phyloP scores from a whole-genome alignment of 805 yeast species.

The Candida silvatica region DNA sequence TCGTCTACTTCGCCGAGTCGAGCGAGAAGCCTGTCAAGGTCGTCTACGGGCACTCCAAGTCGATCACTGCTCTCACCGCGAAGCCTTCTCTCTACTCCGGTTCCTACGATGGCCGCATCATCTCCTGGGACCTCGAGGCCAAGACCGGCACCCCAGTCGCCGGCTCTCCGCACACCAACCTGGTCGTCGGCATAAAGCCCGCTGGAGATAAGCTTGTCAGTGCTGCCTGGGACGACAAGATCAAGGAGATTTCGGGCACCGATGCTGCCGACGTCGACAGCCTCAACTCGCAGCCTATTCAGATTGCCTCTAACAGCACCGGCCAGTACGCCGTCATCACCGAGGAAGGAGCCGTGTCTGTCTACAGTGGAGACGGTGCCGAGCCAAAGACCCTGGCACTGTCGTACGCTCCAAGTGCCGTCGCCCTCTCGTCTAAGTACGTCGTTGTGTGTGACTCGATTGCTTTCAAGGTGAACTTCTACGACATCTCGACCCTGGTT shows the following conservation, averaged over 20 bases:
- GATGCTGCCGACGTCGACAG: slow-evolving; percentile 20
- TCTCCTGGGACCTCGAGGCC: slow-evolving; percentile 42
- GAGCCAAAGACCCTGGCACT: slow-evolving; percentile 22
- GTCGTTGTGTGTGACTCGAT: slow-evolving; percentile 43
- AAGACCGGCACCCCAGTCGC: slow-evolving; percentile 31
- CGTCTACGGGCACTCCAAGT: slow-evolving; percentile 73
- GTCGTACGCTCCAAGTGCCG: slow-evolving; percentile 34
- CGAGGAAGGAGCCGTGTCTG: slow-evolving; percentile 30
- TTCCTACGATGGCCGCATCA: slow-evolving; percentile 72
- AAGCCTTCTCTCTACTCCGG: slow-evolving; percentile 41
- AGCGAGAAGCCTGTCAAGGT: slow-evolving; percentile 28
- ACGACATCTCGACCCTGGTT: slow-evolving; percentile 16
- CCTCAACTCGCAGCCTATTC: slow-evolving; percentile 40
- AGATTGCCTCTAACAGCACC: slow-evolving; percentile 27
- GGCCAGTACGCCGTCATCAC: slow-evolving; percentile 35
- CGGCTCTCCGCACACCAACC: slow-evolving; percentile 47
- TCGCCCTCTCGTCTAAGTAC: slow-evolving; percentile 32
- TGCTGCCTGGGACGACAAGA: slow-evolving; percentile 83
- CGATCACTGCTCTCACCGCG: slow-evolving; percentile 53
- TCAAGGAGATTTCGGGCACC: slow-evolving; percentile 31
- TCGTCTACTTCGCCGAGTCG: slow-evolving; percentile 47
- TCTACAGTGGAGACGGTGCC: slow-evolving; percentile 25
- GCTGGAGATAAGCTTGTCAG: slow-evolving; percentile 18
- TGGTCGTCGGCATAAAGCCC: slow-evolving; percentile 43
- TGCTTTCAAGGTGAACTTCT: slow-evolving; percentile 32